Evolutionary conservation across 768 basidiomycete species (phyloP), one percentile per base, ranked within the genome.

Genomic region (Termitomyces sp.): DNA sequence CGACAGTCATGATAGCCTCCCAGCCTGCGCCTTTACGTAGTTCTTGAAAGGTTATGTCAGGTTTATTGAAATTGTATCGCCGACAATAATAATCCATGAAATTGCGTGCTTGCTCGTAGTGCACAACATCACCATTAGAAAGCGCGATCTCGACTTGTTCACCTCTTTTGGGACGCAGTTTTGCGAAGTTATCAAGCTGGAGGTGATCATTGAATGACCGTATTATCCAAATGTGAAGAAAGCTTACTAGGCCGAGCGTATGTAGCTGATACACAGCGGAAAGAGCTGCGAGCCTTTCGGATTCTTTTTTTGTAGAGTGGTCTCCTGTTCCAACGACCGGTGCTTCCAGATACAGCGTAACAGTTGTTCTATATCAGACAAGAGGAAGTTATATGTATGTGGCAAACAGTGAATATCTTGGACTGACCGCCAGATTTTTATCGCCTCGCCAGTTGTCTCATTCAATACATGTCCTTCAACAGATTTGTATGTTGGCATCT

Each of bases 1-100:
- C 86, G 52, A 97, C 89, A 39, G 78, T 78, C 80, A 95, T 86
- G 58, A 84, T 72, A 4, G 88, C 88, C 63, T 91, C 84, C 91
- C 92, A 94, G 6, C 64, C 70, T 26, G 68, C 72, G 40, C 65
- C 44, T 42, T 67, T 63, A 22, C 57, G 59, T 16, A 59, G 16
- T 61, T 76, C 75, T 1, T 74, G 71, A 58, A 81, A 88, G 14
- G 79, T 77, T 59, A 96, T 72, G 49, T 90, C 88, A 2, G 93
- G 92, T 61, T 82, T 83, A 10, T 80, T 77, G 66, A 95, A 95
- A 26, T 76, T 75, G 69, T 85, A 97, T 36, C 85, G 79, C 45
- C 85, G 82, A 68, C 94, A 96, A 66, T 98, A 98, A 70, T 90
- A 98, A 62, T 95, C 95, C 88, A 97, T 95, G 76, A 98, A 98